Evolutionary conservation across 1,284 basidiomycete species (phyloP), one percentile per base, ranked within the genome.

Genomic region (Tilletia walkeri): DNA sequence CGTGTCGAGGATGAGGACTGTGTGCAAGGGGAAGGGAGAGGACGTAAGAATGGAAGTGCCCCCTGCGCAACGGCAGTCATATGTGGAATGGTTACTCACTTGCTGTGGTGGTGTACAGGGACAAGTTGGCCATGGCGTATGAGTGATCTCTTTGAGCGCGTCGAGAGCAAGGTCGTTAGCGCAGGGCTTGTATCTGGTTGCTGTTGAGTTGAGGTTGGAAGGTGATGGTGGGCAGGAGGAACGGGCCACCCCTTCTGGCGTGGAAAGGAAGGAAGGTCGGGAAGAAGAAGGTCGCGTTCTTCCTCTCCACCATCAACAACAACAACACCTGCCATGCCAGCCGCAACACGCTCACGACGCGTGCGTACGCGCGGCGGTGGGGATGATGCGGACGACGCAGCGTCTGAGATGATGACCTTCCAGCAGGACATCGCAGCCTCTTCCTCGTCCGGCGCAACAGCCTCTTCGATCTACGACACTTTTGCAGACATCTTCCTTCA

Each of bases 1-100:
- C 47, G 90, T 88, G 87, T 99, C 96, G 78, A 98, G 89, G 80
- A 98, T 89, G 76, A 99, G 85, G 84, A 99, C 92, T 6, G 91
- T 53, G 49, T n/a, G 20, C 24, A 30, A 49, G 41, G 45, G 30
- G 14, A n/a, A n/a, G 41, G 16, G 45, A 3, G 5, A 9, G 18
- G 66, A 24, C 48, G 24, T 30, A 30, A 30, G 24, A 30, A 30
- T 30, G 24, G 24, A 30, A 30, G 24, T 30, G 2, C 24, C 24
- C 24, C 24, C 24, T 30, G 4, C 24, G 38, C 72, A 67, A 36
- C 70, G 71, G n/a, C 16, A 73, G 24, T 30, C 24, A 30, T 30
- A 30, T 30, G 24, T 30, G 24, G 24, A 30, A 30, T 30, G 24
- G 2, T 30, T 30, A 30, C 75, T 67, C 50, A 76, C 75, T 72